A percentile compares a stretch with the other conserved stretches of the same genome.
These are phyloP conservation scores for Botrytis sinoallii DNA, from an alignment of 2,329 filamentous ascomycete genomes.

Conservation along the genomic window DNA sequence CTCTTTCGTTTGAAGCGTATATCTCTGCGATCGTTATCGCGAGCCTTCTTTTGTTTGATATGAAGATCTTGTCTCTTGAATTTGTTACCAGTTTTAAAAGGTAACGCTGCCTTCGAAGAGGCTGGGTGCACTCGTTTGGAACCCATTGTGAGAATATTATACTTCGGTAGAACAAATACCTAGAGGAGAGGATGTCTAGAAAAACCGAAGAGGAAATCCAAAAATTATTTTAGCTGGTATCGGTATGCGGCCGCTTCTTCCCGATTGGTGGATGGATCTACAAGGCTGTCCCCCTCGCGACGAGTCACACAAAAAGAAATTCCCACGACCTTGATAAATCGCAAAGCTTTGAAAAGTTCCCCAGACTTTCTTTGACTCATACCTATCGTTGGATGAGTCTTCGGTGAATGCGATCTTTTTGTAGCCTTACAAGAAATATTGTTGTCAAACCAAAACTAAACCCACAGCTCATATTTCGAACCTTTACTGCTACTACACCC, in stretches of 20 bases:
- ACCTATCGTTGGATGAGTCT: slow-evolving; percentile 30
- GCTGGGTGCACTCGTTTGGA: slow-evolving; percentile 44
- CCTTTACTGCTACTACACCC: slow-evolving; percentile 41
- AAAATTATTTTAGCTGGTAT: slow-evolving; percentile 15
- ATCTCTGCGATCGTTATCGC: slow-evolving; percentile 71
- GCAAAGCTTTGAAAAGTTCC: slow-evolving; percentile 17
- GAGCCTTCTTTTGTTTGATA: slow-evolving; percentile 74
- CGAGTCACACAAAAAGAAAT: slow-evolving; percentile 20
- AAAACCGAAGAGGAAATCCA: slow-evolving; percentile 20
- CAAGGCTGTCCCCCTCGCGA: slow-evolving; percentile 13
- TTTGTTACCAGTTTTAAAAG: slow-evolving; percentile 69
- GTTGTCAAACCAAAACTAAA: slow-evolving; percentile 22
- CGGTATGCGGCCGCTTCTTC: slow-evolving; percentile 16
- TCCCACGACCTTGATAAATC: slow-evolving; percentile 8
- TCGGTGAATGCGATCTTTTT: slow-evolving; percentile 42
- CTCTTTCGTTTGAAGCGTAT: slow-evolving; percentile 75
- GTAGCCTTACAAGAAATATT: slow-evolving; percentile 40
- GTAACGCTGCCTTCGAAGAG: slow-evolving; percentile 45
- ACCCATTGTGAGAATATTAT: slow-evolving; percentile 43
- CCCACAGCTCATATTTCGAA: slow-evolving; percentile 34
- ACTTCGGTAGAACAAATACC: slow-evolving; percentile 6
- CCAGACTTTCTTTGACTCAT: slow-evolving; percentile 25
- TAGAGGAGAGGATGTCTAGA: not conserved
- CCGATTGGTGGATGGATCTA: slow-evolving; percentile 8
- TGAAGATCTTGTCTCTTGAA: slow-evolving; percentile 73